Evolutionary conservation across 345 rosid genomes (phyloP).

Genomic region (Euphorbia peplus): DNA sequence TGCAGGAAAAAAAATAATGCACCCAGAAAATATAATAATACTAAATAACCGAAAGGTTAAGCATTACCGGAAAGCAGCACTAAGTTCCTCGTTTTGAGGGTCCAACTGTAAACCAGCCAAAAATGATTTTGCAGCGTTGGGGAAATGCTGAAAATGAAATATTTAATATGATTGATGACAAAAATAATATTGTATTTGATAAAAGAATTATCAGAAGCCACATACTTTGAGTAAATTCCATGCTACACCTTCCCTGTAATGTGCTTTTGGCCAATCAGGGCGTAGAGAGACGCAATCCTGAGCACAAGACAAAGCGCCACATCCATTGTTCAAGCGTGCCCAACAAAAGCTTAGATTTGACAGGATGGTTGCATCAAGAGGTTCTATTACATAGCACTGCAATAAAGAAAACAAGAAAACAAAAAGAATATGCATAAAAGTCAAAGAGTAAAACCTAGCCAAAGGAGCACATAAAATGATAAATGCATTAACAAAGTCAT

Average conservation of each 20-base stretch:
- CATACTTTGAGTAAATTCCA: slow-evolving; percentile 24
- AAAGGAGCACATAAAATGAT: no score
- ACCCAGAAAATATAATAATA: no score
- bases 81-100: slow-evolving; percentile 8
- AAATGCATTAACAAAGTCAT: no score
- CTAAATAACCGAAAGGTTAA: no score
- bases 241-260: slow-evolving; percentile 18
- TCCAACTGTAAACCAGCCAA: slow-evolving; percentile 13
- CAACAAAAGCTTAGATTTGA: slow-evolving; percentile 24
- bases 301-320: slow-evolving; percentile 15
- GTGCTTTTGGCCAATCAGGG: slow-evolving; percentile 20
- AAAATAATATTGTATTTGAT: no score
- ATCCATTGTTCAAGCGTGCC: slow-evolving; percentile 11
- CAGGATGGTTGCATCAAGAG: slow-evolving; percentile 9
- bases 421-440: no score
- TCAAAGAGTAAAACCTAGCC: no score
- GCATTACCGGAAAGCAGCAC: slow-evolving; percentile 2
- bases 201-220: neutral
- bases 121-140: slow-evolving; percentile 2
- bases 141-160: slow-evolving; percentile 11
- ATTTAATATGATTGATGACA: no score
- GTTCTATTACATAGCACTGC: no score
- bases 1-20: neutral
- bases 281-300: neutral
- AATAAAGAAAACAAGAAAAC: no score